Evolutionary conservation across 768 basidiomycete genomes (phyloP).

Genomic region (Gelatoporia subvermispora): DNA sequence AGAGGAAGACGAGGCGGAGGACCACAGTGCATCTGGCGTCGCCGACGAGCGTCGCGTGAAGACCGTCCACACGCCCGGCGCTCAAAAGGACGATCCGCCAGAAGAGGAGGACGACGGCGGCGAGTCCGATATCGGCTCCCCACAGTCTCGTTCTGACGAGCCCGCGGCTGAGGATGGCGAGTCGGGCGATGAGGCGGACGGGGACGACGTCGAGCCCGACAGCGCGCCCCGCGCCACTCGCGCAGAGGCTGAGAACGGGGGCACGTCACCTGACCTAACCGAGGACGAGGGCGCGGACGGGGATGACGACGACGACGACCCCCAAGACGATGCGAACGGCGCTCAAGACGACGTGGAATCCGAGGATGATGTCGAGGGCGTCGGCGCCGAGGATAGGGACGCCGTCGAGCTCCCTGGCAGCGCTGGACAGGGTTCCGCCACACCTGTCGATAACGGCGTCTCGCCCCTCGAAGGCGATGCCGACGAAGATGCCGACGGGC

Average conservation of each 20-base stretch:
- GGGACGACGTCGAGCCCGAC: constrained; percentile 35
- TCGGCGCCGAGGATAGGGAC: constrained; percentile 12
- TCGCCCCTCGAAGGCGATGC: constrained; percentile 26
- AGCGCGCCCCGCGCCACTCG: constrained; percentile 8
- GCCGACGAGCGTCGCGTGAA: constrained; percentile 1
- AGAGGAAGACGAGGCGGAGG: constrained; percentile 51
- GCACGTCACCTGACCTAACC: constrained; percentile 24
- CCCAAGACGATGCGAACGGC: constrained; percentile 10
- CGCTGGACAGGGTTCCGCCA: neutral
- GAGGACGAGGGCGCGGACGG: constrained; percentile 23
- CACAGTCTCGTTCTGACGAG: constrained; percentile 1
- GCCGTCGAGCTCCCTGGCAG: constrained; percentile 1
- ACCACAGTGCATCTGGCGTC: constrained; percentile 25
- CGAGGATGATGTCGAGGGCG: constrained; percentile 27
- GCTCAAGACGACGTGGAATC: constrained; percentile 11
- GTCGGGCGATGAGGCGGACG: constrained; percentile 23
- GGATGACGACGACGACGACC: constrained; percentile 12
- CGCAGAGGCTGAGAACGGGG: constrained; percentile 15
- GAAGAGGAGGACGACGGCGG: constrained; percentile 39
- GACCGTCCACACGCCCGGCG: constrained; percentile 13
- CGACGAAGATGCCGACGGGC: constrained; percentile 10
- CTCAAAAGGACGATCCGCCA: constrained; percentile 12
- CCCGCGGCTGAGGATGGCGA: constrained; percentile 12
- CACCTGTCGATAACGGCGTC: constrained; percentile 10
- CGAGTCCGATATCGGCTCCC: constrained; percentile 13